Evolutionary conservation across 73 alveolate species (phyloP).

Genomic region (Paraurostyla sp.): DNA sequence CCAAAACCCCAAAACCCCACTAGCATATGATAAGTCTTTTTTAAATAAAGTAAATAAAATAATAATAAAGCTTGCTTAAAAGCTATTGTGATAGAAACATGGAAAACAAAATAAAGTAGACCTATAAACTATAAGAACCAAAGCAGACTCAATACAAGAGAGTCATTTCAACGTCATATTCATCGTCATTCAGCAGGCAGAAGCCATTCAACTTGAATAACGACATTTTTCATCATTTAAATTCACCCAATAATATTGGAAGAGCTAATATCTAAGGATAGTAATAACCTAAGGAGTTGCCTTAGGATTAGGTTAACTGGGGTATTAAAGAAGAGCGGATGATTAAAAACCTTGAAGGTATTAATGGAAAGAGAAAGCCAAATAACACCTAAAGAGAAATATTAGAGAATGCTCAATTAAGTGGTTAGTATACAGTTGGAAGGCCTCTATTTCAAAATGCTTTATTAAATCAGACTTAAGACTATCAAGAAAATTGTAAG

Average conservation of each 20-base stretch:
- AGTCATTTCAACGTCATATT: conserved; percentile 30
- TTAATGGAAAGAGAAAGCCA: background rate
- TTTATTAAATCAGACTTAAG: conserved; percentile 14
- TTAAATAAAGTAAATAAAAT: no score
- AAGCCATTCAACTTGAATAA: background rate
- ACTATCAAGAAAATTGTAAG: background rate
- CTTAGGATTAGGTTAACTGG: no score
- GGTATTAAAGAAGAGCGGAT: no score
- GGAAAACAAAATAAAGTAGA: conserved; percentile 23
- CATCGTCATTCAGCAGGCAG: conserved; percentile 4
- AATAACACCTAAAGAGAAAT: background rate
- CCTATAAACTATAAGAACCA: conserved; percentile 28
- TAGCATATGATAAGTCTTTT: no score
- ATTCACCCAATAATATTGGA: background rate
- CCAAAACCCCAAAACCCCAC: no score
- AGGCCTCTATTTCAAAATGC: conserved; percentile 26
- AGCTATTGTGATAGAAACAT: background rate
- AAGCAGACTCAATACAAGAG: conserved; percentile 1
- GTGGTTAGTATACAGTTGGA: background rate
- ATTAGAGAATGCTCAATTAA: background rate
- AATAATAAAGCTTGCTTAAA: no score
- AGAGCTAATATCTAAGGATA: no score
- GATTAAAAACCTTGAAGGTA: no score
- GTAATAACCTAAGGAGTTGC: no score
- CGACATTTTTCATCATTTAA: conserved; percentile 4